Base-by-base conservation (phyloP, 2,329 filamentous ascomycete species). In the Didymosphaeria variabile region DNA sequence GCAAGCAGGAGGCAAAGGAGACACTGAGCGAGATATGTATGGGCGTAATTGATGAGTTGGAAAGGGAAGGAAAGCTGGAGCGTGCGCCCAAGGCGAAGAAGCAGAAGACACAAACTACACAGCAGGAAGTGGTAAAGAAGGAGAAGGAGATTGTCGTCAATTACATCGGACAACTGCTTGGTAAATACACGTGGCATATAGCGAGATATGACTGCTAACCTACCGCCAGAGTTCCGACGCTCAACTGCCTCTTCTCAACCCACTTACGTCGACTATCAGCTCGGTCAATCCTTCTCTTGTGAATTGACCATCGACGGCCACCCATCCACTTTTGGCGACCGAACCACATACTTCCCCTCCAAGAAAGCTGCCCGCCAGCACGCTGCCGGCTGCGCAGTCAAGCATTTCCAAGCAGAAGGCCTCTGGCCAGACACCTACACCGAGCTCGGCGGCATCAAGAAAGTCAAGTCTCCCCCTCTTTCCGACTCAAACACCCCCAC, bases 1-100 rank as follows among this genome's bases (percentile, higher is more conserved):
- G 70, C 42, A 82, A 83, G 69, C 78, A 79, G 59, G 78, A 80
- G 53, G 80, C 79, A 0, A 82, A 80, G 58, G 81, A 83, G 59
- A 75, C 69, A 1, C 53, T 79, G 23, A 77, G 75, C 45, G 72
- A 73, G 66, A 64, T 59, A n/a, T 53, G 79, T 70, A 2, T 40
- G 79, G 6, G 61, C 59, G 2, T 51, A 72, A 3, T 49, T 81
- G 5, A 66, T 8, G 46, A 56, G 12, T 62, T 75, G 44, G 67
- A 68, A 40, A 60, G 40, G 19, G 59, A 68, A 42, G 71, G 73
- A 0, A 72, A 71, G 42, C 60, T 72, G 40, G 56, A 53, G 5
- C 77, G 74, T 59, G 63, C 36, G 32, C 62, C 15, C 40, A 62
- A 57, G 57, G 42, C 26, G 52, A 63, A 64, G 44, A 57, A 55